Evolutionary conservation across 306 rosid genomes (phyloP).

Genomic region (Urtica urens): DNA sequence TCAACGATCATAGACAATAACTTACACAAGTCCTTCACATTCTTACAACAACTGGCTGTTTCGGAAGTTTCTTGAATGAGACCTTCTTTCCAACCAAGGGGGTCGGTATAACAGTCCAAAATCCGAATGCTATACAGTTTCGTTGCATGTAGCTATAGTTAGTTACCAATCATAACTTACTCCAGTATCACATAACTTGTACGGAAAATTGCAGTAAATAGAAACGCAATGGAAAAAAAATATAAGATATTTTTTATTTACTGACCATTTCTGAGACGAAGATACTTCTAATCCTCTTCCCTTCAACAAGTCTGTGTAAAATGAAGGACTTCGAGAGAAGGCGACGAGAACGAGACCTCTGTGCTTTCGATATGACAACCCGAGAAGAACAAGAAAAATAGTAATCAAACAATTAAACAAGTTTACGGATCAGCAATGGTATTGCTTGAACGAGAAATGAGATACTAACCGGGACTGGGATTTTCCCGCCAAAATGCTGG

Average conservation of each 20-base stretch:
- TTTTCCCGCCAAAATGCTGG: slow-evolving; percentile 43
- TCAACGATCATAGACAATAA: slow-evolving; percentile 39
- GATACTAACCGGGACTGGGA: slow-evolving; percentile 62
- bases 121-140: slow-evolving; percentile 52
- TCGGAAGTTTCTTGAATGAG: slow-evolving; percentile 27
- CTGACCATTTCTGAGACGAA: slow-evolving; percentile 50
- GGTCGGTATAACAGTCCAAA: slow-evolving; percentile 93
- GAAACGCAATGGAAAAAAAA: too few relatives aligned
- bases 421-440: too few relatives aligned
- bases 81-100: slow-evolving; percentile 86
- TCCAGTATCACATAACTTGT: too few relatives aligned
- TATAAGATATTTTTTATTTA: too few relatives aligned
- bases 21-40: slow-evolving; percentile 52
- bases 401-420: background rate
- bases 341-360: slow-evolving; percentile 70
- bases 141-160: background rate
- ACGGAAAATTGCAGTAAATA: too few relatives aligned
- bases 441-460: background rate
- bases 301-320: slow-evolving; percentile 41
- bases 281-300: slow-evolving; percentile 35
- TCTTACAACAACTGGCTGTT: slow-evolving; percentile 30
- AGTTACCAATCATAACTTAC: background rate
- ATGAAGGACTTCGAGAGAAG: slow-evolving; percentile 57
- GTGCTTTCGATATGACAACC: background rate
- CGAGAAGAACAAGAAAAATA: background rate